Conservation (phyloP, 495 filamentous ascomycete species). For the Staphylotrichum tortipilum region DNA sequence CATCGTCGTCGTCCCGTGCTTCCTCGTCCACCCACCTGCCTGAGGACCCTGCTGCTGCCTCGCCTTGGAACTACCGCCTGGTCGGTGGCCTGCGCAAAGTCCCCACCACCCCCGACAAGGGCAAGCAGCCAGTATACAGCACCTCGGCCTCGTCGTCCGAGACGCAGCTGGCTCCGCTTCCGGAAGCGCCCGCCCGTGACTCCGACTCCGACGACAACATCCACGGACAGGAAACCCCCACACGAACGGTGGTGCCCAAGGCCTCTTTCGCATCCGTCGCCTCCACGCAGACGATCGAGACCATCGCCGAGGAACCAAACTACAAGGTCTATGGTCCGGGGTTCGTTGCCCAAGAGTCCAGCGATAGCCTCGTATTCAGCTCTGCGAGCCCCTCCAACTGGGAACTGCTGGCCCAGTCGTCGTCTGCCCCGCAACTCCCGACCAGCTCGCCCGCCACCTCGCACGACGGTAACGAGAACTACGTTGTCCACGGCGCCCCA, state of each 20-base stretch:
- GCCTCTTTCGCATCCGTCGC: slow-evolving; percentile 33
- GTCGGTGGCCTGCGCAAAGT: slow-evolving; percentile 49
- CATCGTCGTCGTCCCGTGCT: slow-evolving; percentile 21
- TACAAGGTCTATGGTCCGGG: slow-evolving; percentile 43
- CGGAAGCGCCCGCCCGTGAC: slow-evolving; percentile 23
- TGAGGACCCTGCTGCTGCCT: slow-evolving; percentile 34
- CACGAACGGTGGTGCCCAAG: slow-evolving; percentile 27
- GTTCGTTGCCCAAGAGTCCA: slow-evolving; percentile 24
- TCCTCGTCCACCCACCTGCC: slow-evolving; percentile 30
- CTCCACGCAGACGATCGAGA: slow-evolving; percentile 34
- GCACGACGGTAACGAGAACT: slow-evolving; percentile 30
- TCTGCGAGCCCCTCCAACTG: slow-evolving; percentile 34
- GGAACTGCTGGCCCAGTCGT: slow-evolving; percentile 33
- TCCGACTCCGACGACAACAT: slow-evolving; percentile 5
- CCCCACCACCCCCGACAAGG: slow-evolving; percentile 41
- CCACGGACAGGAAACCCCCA: slow-evolving; percentile 17
- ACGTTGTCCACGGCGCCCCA: slow-evolving; percentile 36
- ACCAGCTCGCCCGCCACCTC: slow-evolving; percentile 22
- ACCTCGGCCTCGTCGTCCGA: slow-evolving; percentile 19
- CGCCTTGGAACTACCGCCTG: slow-evolving; percentile 46
- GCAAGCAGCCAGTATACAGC: slow-evolving; percentile 26
- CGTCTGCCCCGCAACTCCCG: slow-evolving; percentile 20
- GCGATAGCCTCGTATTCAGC: slow-evolving; percentile 28
- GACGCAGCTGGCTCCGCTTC: slow-evolving; percentile 34
- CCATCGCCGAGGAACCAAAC: slow-evolving; percentile 43